A percentile compares a stretch with the other conserved stretches of the same genome.
These are phyloP conservation scores for Malassezia obtusa DNA, from an alignment of 1,284 basidiomycete species.

Conservation along the genomic window DNA sequence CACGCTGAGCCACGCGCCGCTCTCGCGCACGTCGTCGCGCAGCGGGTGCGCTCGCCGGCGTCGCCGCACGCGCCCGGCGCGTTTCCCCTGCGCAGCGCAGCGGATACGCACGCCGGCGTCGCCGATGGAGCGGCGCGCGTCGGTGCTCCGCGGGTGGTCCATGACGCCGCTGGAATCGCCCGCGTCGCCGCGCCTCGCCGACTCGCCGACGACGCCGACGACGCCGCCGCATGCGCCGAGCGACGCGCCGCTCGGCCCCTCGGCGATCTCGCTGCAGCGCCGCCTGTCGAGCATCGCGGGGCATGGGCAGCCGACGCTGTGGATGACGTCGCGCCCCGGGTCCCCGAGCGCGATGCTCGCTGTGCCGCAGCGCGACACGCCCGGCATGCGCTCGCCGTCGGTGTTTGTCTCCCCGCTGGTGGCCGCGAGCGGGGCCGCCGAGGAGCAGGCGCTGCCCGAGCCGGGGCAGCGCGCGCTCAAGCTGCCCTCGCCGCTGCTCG, in stretches of 20 bases:
- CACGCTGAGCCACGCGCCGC: background rate
- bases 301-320: constrained; percentile 10
- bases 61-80: too few species aligned
- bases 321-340: constrained; percentile 10
- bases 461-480: too few species aligned
- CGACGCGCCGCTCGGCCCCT: background rate
- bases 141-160: background rate
- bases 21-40: too few species aligned
- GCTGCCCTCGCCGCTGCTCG: too few species aligned
- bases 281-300: constrained; percentile 4
- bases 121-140: background rate
- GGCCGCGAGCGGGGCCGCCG: background rate
- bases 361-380: background rate
- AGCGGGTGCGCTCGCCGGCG: too few species aligned
- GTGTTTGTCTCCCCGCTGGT: background rate
- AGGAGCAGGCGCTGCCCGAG: background rate
- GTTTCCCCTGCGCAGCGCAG: too few species aligned
- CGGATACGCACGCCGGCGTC: background rate
- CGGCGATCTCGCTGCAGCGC: background rate
- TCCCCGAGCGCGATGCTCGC: background rate
- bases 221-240: background rate
- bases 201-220: background rate
- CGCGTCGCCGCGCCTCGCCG: background rate
- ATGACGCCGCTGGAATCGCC: background rate
- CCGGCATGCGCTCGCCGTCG: background rate